Evolutionary conservation across 208 protist genomes (phyloP).

Genomic region (Trypanosomatidae sp.): DNA sequence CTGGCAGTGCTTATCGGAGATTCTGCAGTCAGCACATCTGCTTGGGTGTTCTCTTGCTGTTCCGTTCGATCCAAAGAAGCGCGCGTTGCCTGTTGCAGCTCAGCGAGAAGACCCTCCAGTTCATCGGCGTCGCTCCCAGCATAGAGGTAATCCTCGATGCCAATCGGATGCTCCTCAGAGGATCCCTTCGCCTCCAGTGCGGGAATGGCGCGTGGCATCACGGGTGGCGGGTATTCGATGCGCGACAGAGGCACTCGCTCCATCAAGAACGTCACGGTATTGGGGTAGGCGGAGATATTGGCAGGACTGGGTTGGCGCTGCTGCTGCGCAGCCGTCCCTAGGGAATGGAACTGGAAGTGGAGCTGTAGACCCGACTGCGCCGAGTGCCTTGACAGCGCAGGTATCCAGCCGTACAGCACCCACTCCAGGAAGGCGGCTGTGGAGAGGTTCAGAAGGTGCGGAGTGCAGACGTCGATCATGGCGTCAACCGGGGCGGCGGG

Average conservation of each 20-base stretch:
- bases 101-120: conserved; percentile 8
- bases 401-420: conserved; percentile 43
- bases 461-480: conserved; percentile 17
- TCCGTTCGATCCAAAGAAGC: background rate
- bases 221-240: conserved; percentile 26
- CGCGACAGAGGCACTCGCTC: conserved; percentile 19
- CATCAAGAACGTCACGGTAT: conserved; percentile 33
- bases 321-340: conserved; percentile 2
- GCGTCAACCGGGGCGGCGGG: conserved; percentile 2
- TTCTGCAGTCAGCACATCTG: background rate
- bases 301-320: background rate
- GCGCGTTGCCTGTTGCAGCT: conserved; percentile 1
- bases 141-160: conserved; percentile 10
- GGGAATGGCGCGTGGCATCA: background rate
- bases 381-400: background rate
- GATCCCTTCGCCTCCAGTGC: background rate
- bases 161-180: background rate
- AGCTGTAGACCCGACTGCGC: conserved; percentile 9
- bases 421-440: conserved; percentile 63
- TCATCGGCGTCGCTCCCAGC: conserved; percentile 11
- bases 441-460: conserved; percentile 61
- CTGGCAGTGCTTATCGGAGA: background rate
- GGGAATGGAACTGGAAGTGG: conserved; percentile 14
- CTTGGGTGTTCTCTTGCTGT: conserved; percentile 1
- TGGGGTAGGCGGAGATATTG: background rate